Percentiles rank a stretch among this genome's conserved stretches.
Evolutionary conservation across 169 alveolate genomes (phyloP).

Genomic region (Cryptosporidium sp.): DNA sequence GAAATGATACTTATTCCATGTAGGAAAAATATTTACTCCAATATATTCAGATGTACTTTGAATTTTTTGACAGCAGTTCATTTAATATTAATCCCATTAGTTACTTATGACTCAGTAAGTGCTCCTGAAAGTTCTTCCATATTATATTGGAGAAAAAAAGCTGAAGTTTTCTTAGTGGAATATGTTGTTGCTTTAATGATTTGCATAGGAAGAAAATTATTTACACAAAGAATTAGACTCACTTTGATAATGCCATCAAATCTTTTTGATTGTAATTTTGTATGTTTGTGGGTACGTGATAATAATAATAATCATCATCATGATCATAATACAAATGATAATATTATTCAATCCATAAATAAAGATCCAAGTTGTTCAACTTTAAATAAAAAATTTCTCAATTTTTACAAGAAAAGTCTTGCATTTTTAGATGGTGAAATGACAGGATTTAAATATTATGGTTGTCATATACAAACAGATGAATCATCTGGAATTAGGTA

Average conservation of each 20-base stretch:
- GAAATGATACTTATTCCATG: conserved; percentile 44
- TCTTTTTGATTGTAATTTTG: conserved; percentile 37
- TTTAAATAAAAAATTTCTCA: background rate
- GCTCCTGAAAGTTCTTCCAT: conserved; percentile 7
- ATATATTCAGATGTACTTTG: background rate
- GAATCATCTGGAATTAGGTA: conserved; percentile 48
- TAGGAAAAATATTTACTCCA: conserved; percentile 1
- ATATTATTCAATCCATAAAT: background rate
- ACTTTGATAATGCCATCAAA: conserved; percentile 20
- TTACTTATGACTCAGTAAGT: conserved; percentile 22
- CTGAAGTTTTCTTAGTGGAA: conserved; percentile 47
- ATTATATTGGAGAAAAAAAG: conserved; percentile 32
- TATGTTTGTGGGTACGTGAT: conserved; percentile 25
- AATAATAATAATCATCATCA: background rate
- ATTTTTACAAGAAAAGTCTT: background rate
- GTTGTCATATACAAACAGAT: conserved; percentile 14
- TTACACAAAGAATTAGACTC: background rate
- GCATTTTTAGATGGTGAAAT: conserved; percentile 4
- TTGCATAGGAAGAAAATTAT: conserved; percentile 36
- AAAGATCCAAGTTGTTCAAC: background rate
- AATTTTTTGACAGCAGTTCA: conserved; percentile 17
- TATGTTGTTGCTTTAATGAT: conserved; percentile 1
- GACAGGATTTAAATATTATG: conserved; percentile 7
- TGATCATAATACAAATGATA: background rate
- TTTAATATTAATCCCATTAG: conserved; percentile 3